phyloP scores from a whole-genome alignment of 345 rosid species.

The Camelina sativa region DNA sequence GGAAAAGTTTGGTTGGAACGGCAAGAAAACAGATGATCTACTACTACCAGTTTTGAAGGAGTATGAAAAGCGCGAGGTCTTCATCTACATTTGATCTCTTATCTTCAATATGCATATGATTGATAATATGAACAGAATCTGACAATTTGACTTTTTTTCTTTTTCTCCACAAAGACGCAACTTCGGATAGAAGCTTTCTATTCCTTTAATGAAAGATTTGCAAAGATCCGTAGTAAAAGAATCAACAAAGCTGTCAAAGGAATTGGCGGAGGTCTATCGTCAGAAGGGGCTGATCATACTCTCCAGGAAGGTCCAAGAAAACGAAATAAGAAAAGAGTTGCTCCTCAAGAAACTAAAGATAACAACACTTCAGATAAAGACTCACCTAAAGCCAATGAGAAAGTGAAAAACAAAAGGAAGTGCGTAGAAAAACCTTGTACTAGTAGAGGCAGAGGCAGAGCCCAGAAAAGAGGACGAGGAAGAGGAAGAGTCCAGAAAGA shows the following conservation, averaged over 20 bases:
- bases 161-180: slow-evolving; percentile 69
- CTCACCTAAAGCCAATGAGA: slow-evolving; percentile 43
- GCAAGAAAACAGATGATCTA: slow-evolving; percentile 82
- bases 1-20: slow-evolving; percentile 92
- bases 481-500: slow-evolving; percentile 47
- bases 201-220: slow-evolving; percentile 92
- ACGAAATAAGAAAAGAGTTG: slow-evolving; percentile 48
- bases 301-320: slow-evolving; percentile 47
- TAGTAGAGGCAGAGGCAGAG: slow-evolving; percentile 14
- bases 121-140: background rate
- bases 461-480: slow-evolving; percentile 33
- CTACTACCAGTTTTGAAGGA: slow-evolving; percentile 88
- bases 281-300: slow-evolving; percentile 54
- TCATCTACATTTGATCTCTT: slow-evolving; percentile 29
- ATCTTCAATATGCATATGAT: slow-evolving; percentile 37
- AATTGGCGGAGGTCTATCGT: slow-evolving; percentile 61
- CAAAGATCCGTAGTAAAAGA: slow-evolving; percentile 92
- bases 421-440: slow-evolving; percentile 47
- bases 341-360: slow-evolving; percentile 43
- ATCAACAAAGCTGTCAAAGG: slow-evolving; percentile 91
- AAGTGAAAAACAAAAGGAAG: slow-evolving; percentile 40
- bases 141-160: background rate
- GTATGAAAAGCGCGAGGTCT: slow-evolving; percentile 87
- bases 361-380: slow-evolving; percentile 41
- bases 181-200: slow-evolving; percentile 95